Evolutionary conservation across 169 alveolate genomes (phyloP), one percentile per base, ranked within the genome.

Genomic region (Cryptosporidium sp.): DNA sequence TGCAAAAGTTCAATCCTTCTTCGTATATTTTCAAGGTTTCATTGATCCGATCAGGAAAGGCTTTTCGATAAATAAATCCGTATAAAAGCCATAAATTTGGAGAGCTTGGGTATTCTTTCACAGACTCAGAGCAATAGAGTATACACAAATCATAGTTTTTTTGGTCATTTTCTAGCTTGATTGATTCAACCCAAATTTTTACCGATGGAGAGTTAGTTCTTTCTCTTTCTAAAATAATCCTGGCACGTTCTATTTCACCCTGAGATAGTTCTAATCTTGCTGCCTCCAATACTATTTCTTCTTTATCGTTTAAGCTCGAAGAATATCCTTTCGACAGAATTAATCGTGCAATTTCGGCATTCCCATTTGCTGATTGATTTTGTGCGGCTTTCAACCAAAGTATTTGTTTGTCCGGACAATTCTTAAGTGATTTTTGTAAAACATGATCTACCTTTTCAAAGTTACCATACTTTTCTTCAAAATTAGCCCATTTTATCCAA

Each of bases 401-500:
- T 51, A 96, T 95, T 85, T 96, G 97, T 6, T 97, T 95, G 18
- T 95, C 95, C 2, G 99, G 98, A 86, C 99, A 97, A 87, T 92
- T 45, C 69, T 31, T 67, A 9, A 51, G 29, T 45, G 93, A 95
- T 61, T 93, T 69, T 62, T 93, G 93, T 51, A 96, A 94, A 18
- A 96, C 97, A 10, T 71, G 92, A 65, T 95, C 97, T 44, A 94
- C 94, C 45, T 93, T 92, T 51, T 95, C 96, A 16, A 95, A 85
- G 8, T 96, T 93, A 61, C 99, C 99, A 85, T 94, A 95, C 73
- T 96, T 91, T 45, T 97, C 94, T 91, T 98, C 99, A 52, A 98
- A 94, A 69, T 97, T 98, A n/a, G 98, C 98, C 72, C 97, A 93
- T n/a, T 96, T 97, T 62, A 97, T 85, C 99, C 99, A 98, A 18